phyloP scores from a whole-genome alignment of 108 stramenopile genomes.

The Cyclotella cryptica region DNA sequence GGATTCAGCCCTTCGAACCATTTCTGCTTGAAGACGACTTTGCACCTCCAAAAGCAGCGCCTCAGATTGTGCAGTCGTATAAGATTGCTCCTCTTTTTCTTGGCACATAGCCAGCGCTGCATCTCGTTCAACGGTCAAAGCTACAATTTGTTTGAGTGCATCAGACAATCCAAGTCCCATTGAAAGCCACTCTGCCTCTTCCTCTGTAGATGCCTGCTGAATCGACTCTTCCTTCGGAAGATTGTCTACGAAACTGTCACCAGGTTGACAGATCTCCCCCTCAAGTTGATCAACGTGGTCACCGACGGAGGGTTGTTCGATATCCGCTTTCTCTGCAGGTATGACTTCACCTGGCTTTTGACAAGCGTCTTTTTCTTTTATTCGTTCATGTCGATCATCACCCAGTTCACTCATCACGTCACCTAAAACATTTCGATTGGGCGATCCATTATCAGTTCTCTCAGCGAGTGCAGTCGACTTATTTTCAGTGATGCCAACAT shows the following conservation, averaged over 20 bases:
- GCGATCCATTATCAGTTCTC: too few species aligned
- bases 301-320: too few species aligned
- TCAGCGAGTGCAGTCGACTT: too few species aligned
- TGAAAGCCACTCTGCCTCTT: constrained; percentile 51
- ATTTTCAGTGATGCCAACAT: too few species aligned
- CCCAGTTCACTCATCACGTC: too few species aligned
- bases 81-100: constrained; percentile 24
- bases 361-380: too few species aligned
- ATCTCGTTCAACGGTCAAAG: constrained; percentile 54
- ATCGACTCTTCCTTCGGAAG: not conserved
- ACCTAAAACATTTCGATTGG: too few species aligned
- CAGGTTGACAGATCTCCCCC: not conserved
- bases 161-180: constrained; percentile 50
- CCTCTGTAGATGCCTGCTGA: constrained; percentile 25
- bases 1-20: constrained; percentile 53
- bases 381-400: too few species aligned
- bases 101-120: constrained; percentile 39
- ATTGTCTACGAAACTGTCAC: not conserved
- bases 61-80: constrained; percentile 30
- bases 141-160: constrained; percentile 51
- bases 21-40: constrained; percentile 66
- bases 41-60: constrained; percentile 69
- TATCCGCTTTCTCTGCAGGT: too few species aligned
- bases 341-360: too few species aligned
- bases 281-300: not conserved